Percentiles rank a stretch among this genome's conserved stretches.
Evolutionary conservation across 352 stramenopile genomes (phyloP).

Genomic region (Globisporangium camurandrum): DNA sequence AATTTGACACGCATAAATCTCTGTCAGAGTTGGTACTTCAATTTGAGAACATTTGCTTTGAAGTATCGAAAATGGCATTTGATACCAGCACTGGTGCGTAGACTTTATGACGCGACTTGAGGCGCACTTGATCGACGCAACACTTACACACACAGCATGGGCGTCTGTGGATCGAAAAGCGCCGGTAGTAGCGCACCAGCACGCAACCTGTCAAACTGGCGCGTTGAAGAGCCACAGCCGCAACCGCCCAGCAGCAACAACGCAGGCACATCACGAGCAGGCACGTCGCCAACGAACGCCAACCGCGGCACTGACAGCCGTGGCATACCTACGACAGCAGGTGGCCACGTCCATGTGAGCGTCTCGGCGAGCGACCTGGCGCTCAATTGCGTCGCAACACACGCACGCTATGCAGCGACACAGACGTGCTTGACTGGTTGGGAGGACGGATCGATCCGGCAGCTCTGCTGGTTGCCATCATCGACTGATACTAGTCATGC

Average conservation of each 20-base stretch:
- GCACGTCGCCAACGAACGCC: slow-evolving; percentile 7
- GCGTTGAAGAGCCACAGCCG: slow-evolving; percentile 17
- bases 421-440: slow-evolving; percentile 44
- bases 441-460: slow-evolving; percentile 64
- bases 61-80: too few relatives aligned
- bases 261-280: too few relatives aligned
- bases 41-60: too few relatives aligned
- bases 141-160: slow-evolving; percentile 26
- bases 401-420: slow-evolving; percentile 14
- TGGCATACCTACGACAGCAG: background rate
- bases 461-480: slow-evolving; percentile 24
- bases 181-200: slow-evolving; percentile 5
- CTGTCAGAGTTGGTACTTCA: too few relatives aligned
- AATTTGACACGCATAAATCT: too few relatives aligned
- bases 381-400: slow-evolving; percentile 45
- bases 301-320: background rate
- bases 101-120: too few relatives aligned
- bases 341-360: background rate
- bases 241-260: background rate
- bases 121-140: too few relatives aligned
- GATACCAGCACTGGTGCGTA: slow-evolving; percentile 32
- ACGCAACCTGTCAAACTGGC: slow-evolving; percentile 36
- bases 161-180: slow-evolving; percentile 34
- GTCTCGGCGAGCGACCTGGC: slow-evolving; percentile 14
- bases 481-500: background rate